Evolutionary conservation across 768 basidiomycete species (phyloP).

Genomic region (Peribolospora baueri): DNA sequence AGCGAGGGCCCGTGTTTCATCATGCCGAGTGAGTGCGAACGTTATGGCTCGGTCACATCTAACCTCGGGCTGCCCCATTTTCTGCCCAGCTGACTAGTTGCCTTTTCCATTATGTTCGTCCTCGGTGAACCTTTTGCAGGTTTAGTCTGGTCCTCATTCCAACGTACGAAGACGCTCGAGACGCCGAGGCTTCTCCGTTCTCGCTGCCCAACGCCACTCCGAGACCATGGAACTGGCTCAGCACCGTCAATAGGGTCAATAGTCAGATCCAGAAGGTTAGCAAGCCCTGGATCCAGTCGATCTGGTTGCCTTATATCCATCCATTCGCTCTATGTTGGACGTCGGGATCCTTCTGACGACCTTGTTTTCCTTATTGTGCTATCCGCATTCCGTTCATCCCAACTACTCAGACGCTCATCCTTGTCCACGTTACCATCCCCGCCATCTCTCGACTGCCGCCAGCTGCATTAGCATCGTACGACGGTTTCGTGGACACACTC

Average conservation of each 20-base stretch:
- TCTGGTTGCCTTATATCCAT: background rate
- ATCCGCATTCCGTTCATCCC: background rate
- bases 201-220: constrained; percentile 40
- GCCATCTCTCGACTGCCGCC: constrained; percentile 22
- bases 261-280: constrained; percentile 84
- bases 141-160: constrained; percentile 80
- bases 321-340: background rate
- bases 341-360: background rate
- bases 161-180: constrained; percentile 58
- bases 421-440: constrained; percentile 83
- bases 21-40: constrained; percentile 61
- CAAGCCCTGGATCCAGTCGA: background rate
- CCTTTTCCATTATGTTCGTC: background rate
- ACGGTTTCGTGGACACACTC: constrained; percentile 19
- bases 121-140: constrained; percentile 23
- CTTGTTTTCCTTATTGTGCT: background rate
- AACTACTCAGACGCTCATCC: constrained; percentile 48
- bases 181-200: constrained; percentile 40
- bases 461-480: too few species aligned
- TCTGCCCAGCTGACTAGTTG: background rate
- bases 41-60: background rate
- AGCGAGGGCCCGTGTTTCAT: constrained; percentile 73
- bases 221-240: constrained; percentile 79
- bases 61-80: background rate
- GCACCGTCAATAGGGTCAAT: constrained; percentile 88